Conservation (phyloP, 306 rosid genomes). For the Prunus kanzakura region DNA sequence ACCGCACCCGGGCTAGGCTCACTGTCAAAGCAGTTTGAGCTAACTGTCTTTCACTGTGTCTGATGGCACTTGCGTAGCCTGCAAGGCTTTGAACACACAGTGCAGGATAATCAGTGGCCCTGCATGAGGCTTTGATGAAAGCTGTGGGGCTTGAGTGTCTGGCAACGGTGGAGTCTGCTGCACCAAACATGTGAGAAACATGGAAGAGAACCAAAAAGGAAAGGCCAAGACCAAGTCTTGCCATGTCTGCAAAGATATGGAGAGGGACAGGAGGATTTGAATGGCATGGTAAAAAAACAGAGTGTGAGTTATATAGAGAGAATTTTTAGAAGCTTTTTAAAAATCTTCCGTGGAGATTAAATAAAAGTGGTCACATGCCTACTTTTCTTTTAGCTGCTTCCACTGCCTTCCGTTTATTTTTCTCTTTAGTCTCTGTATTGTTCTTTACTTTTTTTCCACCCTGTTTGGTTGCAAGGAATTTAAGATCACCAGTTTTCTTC, state of each 20-base stretch:
- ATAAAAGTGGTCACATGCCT: conserved; percentile 9
- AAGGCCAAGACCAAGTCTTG: conserved; percentile 26
- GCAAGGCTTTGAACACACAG: conserved; percentile 54
- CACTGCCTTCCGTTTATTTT: neutral
- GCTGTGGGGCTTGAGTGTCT: conserved; percentile 26
- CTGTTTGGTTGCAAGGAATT: neutral
- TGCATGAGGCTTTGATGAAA: conserved; percentile 65
- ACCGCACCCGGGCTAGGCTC: conserved; percentile 50
- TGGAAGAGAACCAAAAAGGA: conserved; percentile 27
- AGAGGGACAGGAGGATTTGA: neutral
- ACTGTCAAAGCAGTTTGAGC: conserved; percentile 62
- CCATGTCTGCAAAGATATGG: conserved; percentile 28
- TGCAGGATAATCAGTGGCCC: conserved; percentile 51
- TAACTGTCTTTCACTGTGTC: conserved; percentile 48
- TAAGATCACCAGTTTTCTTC: neutral
- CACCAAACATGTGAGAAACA: conserved; percentile 14
- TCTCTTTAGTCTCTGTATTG: neutral
- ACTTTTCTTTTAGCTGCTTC: neutral
- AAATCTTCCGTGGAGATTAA: neutral
- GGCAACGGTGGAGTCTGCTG: conserved; percentile 17
- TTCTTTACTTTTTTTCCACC: neutral
- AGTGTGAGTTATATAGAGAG: conserved; percentile 12
- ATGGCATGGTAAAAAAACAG: neutral
- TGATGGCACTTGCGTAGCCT: conserved; percentile 39
- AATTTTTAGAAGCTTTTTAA: neutral